Base-by-base conservation (phyloP, 805 yeast species). In the Myxozyma neotropica region DNA sequence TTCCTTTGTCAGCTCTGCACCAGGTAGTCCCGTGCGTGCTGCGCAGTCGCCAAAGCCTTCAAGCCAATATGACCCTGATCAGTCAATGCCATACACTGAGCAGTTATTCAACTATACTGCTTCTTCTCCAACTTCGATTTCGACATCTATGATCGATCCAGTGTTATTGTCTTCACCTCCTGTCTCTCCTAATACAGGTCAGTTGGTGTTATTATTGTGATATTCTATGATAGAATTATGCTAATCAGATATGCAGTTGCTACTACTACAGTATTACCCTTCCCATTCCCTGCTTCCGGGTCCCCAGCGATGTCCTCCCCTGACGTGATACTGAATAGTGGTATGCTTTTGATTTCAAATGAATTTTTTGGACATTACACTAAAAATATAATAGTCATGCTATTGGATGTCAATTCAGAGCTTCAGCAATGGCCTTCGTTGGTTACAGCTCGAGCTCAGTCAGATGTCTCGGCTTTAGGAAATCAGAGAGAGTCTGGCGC, bases 81-180 rank as follows among this genome's bases (percentile, higher is more conserved):
- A 39, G 53, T 27, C 53, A 33, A 10, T 39, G 23, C 4, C 39
- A 8, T 48, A 46, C 23, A 27, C 47, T 12, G 55, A 53, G n/a
- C 58, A 54, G 33, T 27, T 55, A 26, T 56, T 59, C 26, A 35
- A 47, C 15, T 47, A 15, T 35, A 26, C 19, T 4, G 4, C 47
- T 39, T 33, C 63, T 6, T 47, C 53, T 2, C 53, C 53, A 7
- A 15, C 24, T 13, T 23, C 46, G n/a, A 40, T 21, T 7, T 29
- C 17, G 4, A 51, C 48, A 8, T 35, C 48, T 4, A 19, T 59
- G 24, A 36, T 57, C 24, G 63, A 59, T 40, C 63, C 63, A 23
- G 17, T 51, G 15, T 36, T 59, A 46, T 35, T 59, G 42, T 55
- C 63, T 4, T 56, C 60, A 1, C 59, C 63, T 3, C 63, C 60